Evolutionary conservation across 2,329 filamentous ascomycete species (phyloP), one percentile per base, ranked within the genome.

Genomic region (Graphilbum ipis-grandicollis): DNA sequence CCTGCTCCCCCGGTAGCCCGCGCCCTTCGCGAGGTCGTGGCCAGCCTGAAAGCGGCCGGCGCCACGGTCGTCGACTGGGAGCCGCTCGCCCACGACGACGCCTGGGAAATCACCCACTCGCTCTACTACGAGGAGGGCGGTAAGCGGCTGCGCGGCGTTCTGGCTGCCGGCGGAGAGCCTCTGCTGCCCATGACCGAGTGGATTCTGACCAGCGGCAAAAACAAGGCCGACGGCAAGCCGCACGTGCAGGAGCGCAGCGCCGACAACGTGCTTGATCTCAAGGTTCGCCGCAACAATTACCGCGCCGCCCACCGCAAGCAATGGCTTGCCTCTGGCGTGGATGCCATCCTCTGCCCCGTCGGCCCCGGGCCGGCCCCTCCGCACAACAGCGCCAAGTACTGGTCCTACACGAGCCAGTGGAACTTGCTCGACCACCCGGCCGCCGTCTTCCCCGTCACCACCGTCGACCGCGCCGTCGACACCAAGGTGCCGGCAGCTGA

Each of bases 1-100:
- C 61, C 65, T 13, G 66, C 72, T 26, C 74, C 73, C 7, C 74
- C 74, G 7, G 59, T 79, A 23, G 51, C 54, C 3, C 57, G 73
- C 17, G 71, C 67, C 0, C 44, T 77, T 8, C 68, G 0, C 60
- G 61, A 7, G 52, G 64, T 34, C 60, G 60, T 0, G 43, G 56
- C 43, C 10, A 25, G 32, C 2, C 34, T 28, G 14, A 35, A 18
- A 8, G 22, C 31, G 5, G 37, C 37, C 21, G 36, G 40, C 8
- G 39, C 43, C 36, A 37, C 41, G 21, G 39, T 45, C 4, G 36
- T 45, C 2, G 43, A 46, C 15, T 46, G 43, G 43, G 33, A 44
- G 14, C n/a, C 15, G 19, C 19, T 41, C 10, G 38, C 41, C 15
- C 44, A 46, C 35, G 18, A 41, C 12, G 40, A 35, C 17, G 39